These are phyloP conservation scores for Chaetomium fimeti DNA, from an alignment of 495 filamentous ascomycete species.

Conservation along the genomic window DNA sequence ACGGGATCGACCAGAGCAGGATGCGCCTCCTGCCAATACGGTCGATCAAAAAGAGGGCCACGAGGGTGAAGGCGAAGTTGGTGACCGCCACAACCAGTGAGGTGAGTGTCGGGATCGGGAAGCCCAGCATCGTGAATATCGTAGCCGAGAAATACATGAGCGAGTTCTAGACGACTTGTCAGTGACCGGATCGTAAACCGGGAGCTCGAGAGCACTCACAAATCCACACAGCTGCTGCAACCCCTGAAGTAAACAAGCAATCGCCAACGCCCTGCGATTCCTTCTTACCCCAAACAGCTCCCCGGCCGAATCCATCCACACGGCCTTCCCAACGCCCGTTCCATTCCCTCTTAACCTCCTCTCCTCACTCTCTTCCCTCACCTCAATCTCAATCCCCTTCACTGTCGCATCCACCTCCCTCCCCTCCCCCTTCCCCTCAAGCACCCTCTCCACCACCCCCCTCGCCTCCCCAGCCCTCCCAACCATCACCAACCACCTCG, in stretches of 20 bases:
- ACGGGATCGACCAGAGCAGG: conserved; percentile 76
- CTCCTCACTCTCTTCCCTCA: conserved; percentile 61
- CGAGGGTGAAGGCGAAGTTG: conserved; percentile 77
- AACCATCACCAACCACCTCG: conserved; percentile 77
- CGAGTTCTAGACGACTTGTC: conserved; percentile 57
- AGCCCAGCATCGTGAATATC: conserved; percentile 78
- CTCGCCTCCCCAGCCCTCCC: conserved; percentile 59
- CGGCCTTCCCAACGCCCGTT: conserved; percentile 26
- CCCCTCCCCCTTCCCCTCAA: conserved; percentile 51
- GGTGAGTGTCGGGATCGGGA: conserved; percentile 75
- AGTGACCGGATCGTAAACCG: conserved; percentile 15
- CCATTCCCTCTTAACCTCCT: conserved; percentile 35
- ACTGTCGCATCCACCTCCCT: conserved; percentile 56
- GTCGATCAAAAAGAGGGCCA: conserved; percentile 78
- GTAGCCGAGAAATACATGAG: conserved; percentile 96
- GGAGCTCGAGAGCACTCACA: conserved; percentile 44
- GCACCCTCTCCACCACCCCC: conserved; percentile 61
- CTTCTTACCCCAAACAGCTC: conserved; percentile 60
- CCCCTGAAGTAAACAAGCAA: conserved; percentile 82
- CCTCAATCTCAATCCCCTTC: conserved; percentile 65
- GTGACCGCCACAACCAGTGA: conserved; percentile 78
- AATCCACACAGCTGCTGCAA: conserved; percentile 92
- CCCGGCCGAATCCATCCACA: conserved; percentile 46
- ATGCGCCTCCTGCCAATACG: conserved; percentile 76
- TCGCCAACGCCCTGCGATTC: conserved; percentile 74